Conservation (phyloP, 1,284 basidiomycete species). For the Vanrija sp. region DNA sequence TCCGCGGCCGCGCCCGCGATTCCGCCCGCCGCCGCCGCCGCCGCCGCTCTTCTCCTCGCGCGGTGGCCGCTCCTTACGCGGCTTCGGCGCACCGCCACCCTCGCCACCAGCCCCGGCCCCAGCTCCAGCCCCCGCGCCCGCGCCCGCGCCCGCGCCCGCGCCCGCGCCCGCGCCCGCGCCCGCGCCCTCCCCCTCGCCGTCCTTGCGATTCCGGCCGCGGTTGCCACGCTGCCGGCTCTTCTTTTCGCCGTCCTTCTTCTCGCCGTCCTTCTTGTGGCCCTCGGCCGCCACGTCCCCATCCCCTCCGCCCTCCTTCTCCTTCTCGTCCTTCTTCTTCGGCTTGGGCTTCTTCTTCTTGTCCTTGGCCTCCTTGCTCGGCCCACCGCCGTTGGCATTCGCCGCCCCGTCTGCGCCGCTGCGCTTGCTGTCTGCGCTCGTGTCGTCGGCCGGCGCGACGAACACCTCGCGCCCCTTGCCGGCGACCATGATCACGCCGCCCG, state of each 20-base stretch:
- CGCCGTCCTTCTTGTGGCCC: background rate
- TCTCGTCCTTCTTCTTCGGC: slow-evolving; percentile 13
- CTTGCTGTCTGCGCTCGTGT: slow-evolving; percentile 4
- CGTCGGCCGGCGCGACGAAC: slow-evolving; percentile 16
- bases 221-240: background rate
- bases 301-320: background rate
- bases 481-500: slow-evolving; percentile 25
- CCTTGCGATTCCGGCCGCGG: background rate
- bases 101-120: background rate
- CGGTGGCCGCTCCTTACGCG: no score
- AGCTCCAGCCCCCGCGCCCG: background rate
- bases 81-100: no score
- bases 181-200: background rate
- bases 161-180: background rate
- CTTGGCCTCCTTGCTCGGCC: slow-evolving; percentile 1
- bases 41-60: slow-evolving; percentile 1
- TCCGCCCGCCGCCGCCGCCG: background rate
- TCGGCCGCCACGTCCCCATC: background rate
- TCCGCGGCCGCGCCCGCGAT: slow-evolving; percentile 3
- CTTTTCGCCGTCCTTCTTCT: background rate
- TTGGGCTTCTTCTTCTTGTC: slow-evolving; percentile 9
- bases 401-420: background rate
- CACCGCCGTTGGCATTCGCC: slow-evolving; percentile 10
- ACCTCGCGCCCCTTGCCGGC: slow-evolving; percentile 44
- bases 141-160: background rate